Evolutionary conservation across 768 basidiomycete genomes (phyloP), one percentile per base, ranked within the genome.

Genomic region (Coprinellus micaceus): DNA sequence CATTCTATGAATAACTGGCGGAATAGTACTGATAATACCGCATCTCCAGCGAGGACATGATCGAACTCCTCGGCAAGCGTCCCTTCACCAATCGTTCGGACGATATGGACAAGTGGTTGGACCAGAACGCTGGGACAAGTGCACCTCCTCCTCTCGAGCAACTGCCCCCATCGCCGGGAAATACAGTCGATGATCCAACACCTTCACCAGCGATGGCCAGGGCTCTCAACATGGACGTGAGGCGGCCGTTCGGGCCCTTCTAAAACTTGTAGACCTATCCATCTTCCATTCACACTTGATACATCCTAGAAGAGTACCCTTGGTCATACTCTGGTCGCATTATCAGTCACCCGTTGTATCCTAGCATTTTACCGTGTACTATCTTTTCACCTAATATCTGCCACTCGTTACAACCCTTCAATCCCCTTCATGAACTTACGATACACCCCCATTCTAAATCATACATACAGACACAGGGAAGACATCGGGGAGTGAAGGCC

Each of bases 51-150:
- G 90, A 91, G 80, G 89, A 93, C 66, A 94, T 94, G 91, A 89
- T 91, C 58, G 65, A 77, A 39, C 78, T 93, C 17, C 80, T 94
- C 39, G 91, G 92, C 49, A 89, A 88, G 66, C 84, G 91, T 50
- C 91, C 91, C 24, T 94, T 94, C 64, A 72, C 67, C n/a, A 83
- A 83, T 60, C 81, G 82, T 56, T 76, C 82, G 24, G 94, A 96
- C 67, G 93, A 96, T 61, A 97, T 98, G 95, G 94, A 97, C 74
- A 91, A 89, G 68, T 96, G 94, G 89, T 80, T 96, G n/a, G 93
- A 96, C 65, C 82, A 88, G 66, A 82, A 92, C 67, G 80, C 79
- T 39, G 82, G 82, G 63, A 78, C 79, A 48, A 83, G 82, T 61
- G 82, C 84, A n/a, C 83, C 84, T 21, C 82, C 86, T 37, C 85